Conservation (phyloP, 192 early-diverging fungal species). For the Spizellomyces sp. region DNA sequence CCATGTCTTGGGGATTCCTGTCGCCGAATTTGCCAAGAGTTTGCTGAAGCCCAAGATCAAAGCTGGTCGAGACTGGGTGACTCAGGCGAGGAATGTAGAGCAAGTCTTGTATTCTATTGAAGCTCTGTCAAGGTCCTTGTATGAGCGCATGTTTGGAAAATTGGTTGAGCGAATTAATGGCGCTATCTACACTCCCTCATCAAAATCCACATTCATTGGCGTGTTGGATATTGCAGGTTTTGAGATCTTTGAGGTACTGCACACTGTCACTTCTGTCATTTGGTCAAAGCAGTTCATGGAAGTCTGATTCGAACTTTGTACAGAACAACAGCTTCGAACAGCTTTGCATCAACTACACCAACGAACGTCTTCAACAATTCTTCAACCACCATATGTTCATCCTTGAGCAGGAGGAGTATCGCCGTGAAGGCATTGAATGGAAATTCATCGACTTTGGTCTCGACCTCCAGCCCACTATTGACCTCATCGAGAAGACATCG, state of each 20-base stretch:
- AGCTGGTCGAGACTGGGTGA: slow-evolving; percentile 96
- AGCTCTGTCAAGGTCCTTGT: slow-evolving; percentile 86
- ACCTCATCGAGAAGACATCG: slow-evolving; percentile 96
- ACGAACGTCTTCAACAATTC: slow-evolving; percentile 98
- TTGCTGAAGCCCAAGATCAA: slow-evolving; percentile 89
- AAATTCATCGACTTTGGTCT: slow-evolving; percentile 97
- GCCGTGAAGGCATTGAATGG: slow-evolving; percentile 96
- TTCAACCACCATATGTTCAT: slow-evolving; percentile 99
- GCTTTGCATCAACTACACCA: slow-evolving; percentile 99
- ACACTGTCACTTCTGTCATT: slow-evolving; percentile 16
- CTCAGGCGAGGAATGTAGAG: slow-evolving; percentile 80
- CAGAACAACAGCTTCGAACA: slow-evolving; percentile 96
- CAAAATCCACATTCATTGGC: slow-evolving; percentile 88
- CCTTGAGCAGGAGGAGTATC: slow-evolving; percentile 98
- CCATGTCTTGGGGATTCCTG: slow-evolving; percentile 89
- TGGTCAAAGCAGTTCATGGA: too few species aligned
- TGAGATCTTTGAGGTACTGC: slow-evolving; percentile 83
- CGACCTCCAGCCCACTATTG: slow-evolving; percentile 97
- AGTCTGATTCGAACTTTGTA: neutral
- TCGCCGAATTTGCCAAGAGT: slow-evolving; percentile 83
- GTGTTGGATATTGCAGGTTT: slow-evolving; percentile 99
- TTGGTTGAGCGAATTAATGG: slow-evolving; percentile 89
- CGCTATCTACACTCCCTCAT: slow-evolving; percentile 55
- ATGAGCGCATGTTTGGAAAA: slow-evolving; percentile 94
- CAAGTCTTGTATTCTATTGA: slow-evolving; percentile 90